Evolutionary conservation across 495 filamentous ascomycete species (phyloP).

Genomic region (Thermochaetoides thermophila): DNA sequence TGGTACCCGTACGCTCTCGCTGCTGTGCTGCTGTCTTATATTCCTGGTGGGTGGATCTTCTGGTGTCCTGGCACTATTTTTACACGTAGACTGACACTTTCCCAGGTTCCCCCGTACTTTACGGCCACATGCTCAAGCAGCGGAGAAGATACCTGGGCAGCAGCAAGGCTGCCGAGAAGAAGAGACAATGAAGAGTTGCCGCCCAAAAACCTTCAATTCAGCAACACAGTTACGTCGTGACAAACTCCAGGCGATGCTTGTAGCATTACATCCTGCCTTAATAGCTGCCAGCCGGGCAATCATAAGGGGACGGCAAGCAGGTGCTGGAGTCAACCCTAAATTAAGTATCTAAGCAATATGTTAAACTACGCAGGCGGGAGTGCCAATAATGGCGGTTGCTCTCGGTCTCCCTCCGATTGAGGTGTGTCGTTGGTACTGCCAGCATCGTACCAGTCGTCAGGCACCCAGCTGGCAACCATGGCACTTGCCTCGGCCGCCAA

Average conservation of each 20-base stretch:
- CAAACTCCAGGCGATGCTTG: too few species aligned
- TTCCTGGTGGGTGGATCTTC: slow-evolving; percentile 55
- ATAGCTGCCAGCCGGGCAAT: too few species aligned
- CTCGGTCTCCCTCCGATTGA: too few species aligned
- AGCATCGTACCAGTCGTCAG: slow-evolving; percentile 37
- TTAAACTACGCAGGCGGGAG: too few species aligned
- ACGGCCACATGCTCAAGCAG: slow-evolving; percentile 88
- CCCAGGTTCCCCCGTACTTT: slow-evolving; percentile 72
- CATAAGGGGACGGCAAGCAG: too few species aligned
- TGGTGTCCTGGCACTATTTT: too few species aligned
- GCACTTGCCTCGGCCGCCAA: slow-evolving; percentile 53
- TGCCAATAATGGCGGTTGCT: too few species aligned
- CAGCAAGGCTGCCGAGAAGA: slow-evolving; percentile 21
- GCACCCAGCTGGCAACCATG: slow-evolving; percentile 42
- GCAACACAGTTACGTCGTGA: too few species aligned
- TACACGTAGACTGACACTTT: slow-evolving; percentile 1
- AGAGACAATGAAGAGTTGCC: slow-evolving; percentile 14
- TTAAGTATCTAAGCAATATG: too few species aligned
- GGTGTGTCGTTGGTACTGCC: slow-evolving; percentile 11
- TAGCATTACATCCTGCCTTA: too few species aligned
- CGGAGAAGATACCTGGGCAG: slow-evolving; percentile 54
- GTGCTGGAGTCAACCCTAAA: too few species aligned
- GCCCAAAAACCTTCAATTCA: too few species aligned
- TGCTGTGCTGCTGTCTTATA: slow-evolving; percentile 52
- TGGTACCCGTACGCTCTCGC: slow-evolving; percentile 45